These are phyloP conservation scores for Chlorella sp. DNA, from an alignment of 139 green algal species.

Conservation along the genomic window DNA sequence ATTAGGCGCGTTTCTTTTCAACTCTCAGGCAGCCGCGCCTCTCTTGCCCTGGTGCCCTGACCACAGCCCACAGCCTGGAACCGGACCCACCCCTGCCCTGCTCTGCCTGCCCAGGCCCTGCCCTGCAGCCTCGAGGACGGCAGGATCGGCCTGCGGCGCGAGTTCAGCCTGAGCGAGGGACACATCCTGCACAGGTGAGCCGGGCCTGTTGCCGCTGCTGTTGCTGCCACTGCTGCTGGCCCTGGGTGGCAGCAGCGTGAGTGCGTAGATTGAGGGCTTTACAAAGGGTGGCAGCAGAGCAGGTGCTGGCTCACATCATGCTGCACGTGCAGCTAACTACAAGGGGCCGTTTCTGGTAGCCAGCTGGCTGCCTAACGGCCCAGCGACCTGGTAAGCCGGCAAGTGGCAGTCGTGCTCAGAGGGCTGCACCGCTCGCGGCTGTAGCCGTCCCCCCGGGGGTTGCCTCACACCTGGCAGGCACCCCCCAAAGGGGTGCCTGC, in stretches of 20 bases:
- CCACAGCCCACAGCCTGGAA: not conserved
- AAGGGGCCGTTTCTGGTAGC: not conserved
- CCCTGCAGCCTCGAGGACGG: not conserved
- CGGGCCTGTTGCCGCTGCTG: not conserved
- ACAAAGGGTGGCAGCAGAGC: no score
- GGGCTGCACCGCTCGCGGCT: not conserved
- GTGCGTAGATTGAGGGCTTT: not conserved
- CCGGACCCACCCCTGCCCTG: not conserved
- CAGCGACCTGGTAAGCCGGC: no score
- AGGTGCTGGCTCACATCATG: no score
- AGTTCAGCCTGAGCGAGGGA: slow-evolving; percentile 25
- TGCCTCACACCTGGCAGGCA: slow-evolving; percentile 12
- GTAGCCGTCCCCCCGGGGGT: no score
- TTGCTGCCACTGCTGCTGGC: no score
- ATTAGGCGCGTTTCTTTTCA: no score
- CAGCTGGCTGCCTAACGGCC: no score
- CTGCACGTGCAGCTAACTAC: no score
- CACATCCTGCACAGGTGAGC: slow-evolving; percentile 29
- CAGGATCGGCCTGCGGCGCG: slow-evolving; percentile 3
- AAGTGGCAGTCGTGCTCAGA: not conserved
- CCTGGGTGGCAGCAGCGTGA: not conserved
- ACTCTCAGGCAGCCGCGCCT: no score
- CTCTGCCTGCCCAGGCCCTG: not conserved
- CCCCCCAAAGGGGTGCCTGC: no score
- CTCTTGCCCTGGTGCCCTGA: no score